These are phyloP conservation scores for Malassezia equina DNA, from an alignment of 1,284 basidiomycete genomes.

Conservation along the genomic window DNA sequence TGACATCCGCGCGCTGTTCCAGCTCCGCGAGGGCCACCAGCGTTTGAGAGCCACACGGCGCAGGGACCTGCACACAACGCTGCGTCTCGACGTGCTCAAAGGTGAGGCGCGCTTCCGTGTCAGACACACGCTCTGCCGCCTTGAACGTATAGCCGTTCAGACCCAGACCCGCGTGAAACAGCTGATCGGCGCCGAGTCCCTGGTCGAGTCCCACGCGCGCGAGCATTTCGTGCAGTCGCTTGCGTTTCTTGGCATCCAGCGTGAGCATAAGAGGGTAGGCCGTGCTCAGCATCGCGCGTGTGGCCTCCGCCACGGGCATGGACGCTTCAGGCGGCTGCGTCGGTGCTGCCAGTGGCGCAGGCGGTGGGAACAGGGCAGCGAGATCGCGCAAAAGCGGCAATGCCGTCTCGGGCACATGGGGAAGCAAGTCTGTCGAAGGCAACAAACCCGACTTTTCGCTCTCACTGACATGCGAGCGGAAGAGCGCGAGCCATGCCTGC, in stretches of 20 bases:
- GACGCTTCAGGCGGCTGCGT: conserved; percentile 15
- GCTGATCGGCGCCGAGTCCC: conserved; percentile 25
- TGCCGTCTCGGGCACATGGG: conserved; percentile 38
- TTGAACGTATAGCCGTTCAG: conserved; percentile 32
- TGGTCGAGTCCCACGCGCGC: conserved; percentile 29
- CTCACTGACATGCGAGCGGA: conserved; percentile 32
- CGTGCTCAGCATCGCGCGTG: conserved; percentile 30
- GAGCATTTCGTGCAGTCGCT: conserved; percentile 34
- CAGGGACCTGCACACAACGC: conserved; percentile 19
- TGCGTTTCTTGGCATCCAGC: conserved; percentile 28
- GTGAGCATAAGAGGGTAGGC: conserved; percentile 38
- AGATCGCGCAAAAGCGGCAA: conserved; percentile 35
- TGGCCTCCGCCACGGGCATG: conserved; percentile 25
- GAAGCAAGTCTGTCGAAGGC: conserved; percentile 35
- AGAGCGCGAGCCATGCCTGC: conserved; percentile 29
- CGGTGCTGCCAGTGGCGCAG: conserved; percentile 6
- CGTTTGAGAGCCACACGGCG: conserved; percentile 33
- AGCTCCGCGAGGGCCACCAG: conserved; percentile 30
- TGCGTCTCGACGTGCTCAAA: conserved; percentile 25
- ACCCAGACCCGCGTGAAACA: conserved; percentile 23
- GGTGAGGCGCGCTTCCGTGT: conserved; percentile 22
- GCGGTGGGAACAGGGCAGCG: conserved; percentile 32
- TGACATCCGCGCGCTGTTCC: conserved; percentile 18
- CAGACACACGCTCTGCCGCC: not conserved
- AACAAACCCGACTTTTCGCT: conserved; percentile 28